Base-by-base conservation (phyloP, 305 asterid genomes). In the Striga hermonthica region DNA sequence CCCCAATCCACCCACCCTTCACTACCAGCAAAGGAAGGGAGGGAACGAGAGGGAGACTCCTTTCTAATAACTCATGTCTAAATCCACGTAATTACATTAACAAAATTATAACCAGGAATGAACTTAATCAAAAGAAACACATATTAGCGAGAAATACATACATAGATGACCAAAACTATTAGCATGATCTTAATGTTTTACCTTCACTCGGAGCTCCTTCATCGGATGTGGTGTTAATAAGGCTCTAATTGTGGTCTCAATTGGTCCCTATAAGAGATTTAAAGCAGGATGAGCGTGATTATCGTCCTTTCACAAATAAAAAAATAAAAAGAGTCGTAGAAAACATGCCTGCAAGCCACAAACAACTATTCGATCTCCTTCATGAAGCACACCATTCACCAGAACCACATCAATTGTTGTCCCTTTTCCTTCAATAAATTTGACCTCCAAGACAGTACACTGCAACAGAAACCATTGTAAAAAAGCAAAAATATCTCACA, bases 131-230 rank as follows among this genome's bases (percentile, higher is more conserved):
- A 3, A 44, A 56, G 57, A 13, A 9, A 31, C 12, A 57, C 28
- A 43, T 28, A 60, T 47, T 16, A 31, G 16, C 44, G 44, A 39
- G 3, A 8, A 39, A 8, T 39, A 8, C 44, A 4, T n/a, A 43
- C 9, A 43, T 43, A 11, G 4, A 47, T 47, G 53, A 50, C 31
- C 9, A 50, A 41, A 37, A 50, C 56, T 14, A 22, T 7, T 68
- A 45, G 31, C 16, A 66, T 65, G 65, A 48, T 59, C 52, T 7
- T 8, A 58, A 72, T 59, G 66, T 34, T 60, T 77, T 71, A 90
- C 98, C 99, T 94, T 94, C 67, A 94, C 98, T 55, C 98, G 85
- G 64, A 94, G 97, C 83, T 94, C 99, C 86, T 86, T 91, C 99
- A 94, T 91, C 11, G 99, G 99, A 78, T 94, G 99, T 70, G 99